These are phyloP conservation scores for Microcera coccophila DNA, from an alignment of 2,329 filamentous ascomycete species.

Conservation along the genomic window DNA sequence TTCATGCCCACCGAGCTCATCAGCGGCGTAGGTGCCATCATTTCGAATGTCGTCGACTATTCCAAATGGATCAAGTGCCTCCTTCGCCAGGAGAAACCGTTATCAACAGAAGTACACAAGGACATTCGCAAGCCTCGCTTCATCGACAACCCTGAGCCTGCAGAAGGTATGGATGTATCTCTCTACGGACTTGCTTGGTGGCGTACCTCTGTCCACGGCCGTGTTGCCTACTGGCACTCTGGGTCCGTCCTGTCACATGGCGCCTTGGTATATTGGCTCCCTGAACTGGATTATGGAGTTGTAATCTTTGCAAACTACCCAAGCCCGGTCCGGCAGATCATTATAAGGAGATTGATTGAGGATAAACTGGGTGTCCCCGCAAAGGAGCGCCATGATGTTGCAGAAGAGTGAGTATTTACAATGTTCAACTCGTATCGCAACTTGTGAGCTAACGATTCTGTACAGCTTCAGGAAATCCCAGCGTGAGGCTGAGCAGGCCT, in stretches of 20 bases:
- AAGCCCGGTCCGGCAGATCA: no score
- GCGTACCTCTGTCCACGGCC: constrained; percentile 22
- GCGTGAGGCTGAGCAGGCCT: no score
- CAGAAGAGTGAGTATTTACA: no score
- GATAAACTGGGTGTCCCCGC: no score
- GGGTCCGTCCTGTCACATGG: constrained; percentile 29
- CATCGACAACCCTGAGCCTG: constrained; percentile 28
- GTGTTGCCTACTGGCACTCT: constrained; percentile 28
- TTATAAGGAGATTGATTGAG: no score
- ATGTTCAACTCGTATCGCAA: no score
- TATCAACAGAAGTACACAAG: constrained; percentile 22
- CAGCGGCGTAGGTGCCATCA: constrained; percentile 39
- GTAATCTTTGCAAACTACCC: constrained; percentile 40
- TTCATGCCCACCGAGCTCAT: constrained; percentile 25
- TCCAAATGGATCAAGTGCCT: constrained; percentile 49
- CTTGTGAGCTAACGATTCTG: no score
- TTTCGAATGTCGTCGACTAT: constrained; percentile 50
- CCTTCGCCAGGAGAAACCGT: constrained; percentile 29
- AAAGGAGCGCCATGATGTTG: no score
- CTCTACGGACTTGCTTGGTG: constrained; percentile 32
- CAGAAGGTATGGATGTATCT: constrained; percentile 14
- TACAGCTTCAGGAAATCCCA: no score
- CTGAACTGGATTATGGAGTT: constrained; percentile 30
- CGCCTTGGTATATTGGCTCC: constrained; percentile 32
- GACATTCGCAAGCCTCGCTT: constrained; percentile 31